Percentiles rank a stretch among this genome's conserved stretches.
phyloP scores from a whole-genome alignment of 2,329 filamentous ascomycete species.

The Capronia coronata region DNA sequence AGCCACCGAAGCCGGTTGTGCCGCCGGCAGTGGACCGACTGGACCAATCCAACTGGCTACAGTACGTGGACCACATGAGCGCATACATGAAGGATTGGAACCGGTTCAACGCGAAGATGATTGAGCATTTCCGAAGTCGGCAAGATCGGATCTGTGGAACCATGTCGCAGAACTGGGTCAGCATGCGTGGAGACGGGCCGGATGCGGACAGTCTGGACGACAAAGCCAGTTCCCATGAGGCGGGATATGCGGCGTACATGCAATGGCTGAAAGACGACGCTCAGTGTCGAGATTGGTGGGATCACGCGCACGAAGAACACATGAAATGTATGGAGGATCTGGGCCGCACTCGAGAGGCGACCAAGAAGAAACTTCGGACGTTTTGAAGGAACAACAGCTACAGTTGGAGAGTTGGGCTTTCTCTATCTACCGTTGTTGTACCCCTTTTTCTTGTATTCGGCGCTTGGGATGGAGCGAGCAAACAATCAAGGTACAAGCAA shows the following conservation, averaged over 20 bases:
- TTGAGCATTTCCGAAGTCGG: conserved; percentile 50
- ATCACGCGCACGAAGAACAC: conserved; percentile 43
- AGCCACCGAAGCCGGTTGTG: conserved; percentile 48
- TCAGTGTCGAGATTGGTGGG: conserved; percentile 43
- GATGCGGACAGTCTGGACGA: conserved; percentile 17
- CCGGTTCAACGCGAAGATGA: conserved; percentile 49
- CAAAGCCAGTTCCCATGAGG: conserved; percentile 29
- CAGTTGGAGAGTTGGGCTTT: no score
- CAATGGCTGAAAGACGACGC: conserved; percentile 42
- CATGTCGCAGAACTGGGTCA: conserved; percentile 46
- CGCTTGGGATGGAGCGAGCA: no score
- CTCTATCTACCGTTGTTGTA: no score
- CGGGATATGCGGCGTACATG: conserved; percentile 42
- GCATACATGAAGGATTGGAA: conserved; percentile 53
- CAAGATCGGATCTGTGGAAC: conserved; percentile 44
- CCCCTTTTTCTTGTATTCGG: no score
- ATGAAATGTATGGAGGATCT: conserved; percentile 39
- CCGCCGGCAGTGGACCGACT: conserved; percentile 33
- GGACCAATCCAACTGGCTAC: conserved; percentile 44
- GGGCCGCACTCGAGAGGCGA: conserved; percentile 32
- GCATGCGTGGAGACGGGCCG: conserved; percentile 40
- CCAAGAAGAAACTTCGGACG: conserved; percentile 13
- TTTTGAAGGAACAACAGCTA: conserved; percentile 1
- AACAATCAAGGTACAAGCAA: no score
- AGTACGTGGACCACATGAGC: conserved; percentile 49